Evolutionary conservation across 1,284 basidiomycete species (phyloP).

Genomic region (Athelia sp.): DNA sequence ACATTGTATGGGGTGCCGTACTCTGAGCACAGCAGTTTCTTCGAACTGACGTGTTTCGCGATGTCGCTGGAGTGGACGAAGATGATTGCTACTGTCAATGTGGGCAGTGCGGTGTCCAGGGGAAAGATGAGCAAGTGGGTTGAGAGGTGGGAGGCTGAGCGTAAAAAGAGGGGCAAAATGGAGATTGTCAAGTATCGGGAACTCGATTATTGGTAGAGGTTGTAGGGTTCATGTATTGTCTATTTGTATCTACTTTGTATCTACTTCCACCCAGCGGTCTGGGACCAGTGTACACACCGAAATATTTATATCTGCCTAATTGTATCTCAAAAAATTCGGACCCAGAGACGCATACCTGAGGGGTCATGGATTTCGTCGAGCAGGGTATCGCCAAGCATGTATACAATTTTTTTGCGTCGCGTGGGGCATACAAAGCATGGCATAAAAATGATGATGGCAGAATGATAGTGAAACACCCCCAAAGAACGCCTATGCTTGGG

Average conservation of each 20-base stretch:
- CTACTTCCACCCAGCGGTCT: too few relatives aligned
- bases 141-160: constrained; percentile 80
- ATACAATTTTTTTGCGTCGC: background rate
- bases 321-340: too few relatives aligned
- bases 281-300: too few relatives aligned
- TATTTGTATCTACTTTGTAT: too few relatives aligned
- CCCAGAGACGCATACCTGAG: too few relatives aligned
- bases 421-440: constrained; percentile 47
- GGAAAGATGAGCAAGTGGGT: constrained; percentile 88
- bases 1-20: constrained; percentile 91
- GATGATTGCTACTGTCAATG: constrained; percentile 96
- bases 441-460: constrained; percentile 31
- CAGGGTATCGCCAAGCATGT: background rate
- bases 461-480: constrained; percentile 6
- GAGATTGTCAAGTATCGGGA: constrained; percentile 58
- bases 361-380: too few relatives aligned
- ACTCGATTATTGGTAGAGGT: constrained; percentile 63
- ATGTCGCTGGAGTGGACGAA: constrained; percentile 75
- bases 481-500: constrained; percentile 47
- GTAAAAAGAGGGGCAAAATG: constrained; percentile 49
- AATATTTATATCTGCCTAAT: too few relatives aligned
- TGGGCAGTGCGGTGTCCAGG: constrained; percentile 74
- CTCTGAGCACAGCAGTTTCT: constrained; percentile 94
- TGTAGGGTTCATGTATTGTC: background rate
- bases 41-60: constrained; percentile 91